Evolutionary conservation across 176 grass and related monocot genomes (phyloP), one percentile per base, ranked within the genome.

Genomic region (Aegilops umbellulata): DNA sequence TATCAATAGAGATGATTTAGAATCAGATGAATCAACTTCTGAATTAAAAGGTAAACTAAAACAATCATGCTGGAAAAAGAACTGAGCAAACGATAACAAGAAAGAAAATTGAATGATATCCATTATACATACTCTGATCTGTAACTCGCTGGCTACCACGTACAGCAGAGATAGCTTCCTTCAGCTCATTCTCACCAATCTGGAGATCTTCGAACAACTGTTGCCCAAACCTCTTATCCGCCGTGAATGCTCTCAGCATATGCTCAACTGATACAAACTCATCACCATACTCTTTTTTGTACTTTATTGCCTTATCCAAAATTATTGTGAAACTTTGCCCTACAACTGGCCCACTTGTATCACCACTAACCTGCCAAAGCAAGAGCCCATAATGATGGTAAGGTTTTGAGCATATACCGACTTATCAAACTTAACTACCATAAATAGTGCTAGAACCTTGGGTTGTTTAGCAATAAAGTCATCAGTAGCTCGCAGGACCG

Each of bases 221-320:
- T 44, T 98, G 93, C 17, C 96, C 96, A 87, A 98, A 98, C 84
- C 93, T 94, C 76, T 94, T 92, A 85, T 98, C 96, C 60, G 81
- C 85, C 76, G 51, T 53, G 80, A 98, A 98, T 85, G 91, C 89
- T 57, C 80, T 84, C 65, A 98, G 30, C 74, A 95, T 84, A 82
- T 98, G 96, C 82, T 98, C 96, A 69, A 95, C 93, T 82, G 93
- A 95, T 58, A 95, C 80, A 86, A 95, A 95, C 22, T 98, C 96
- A 60, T 98, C 96, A 72, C 87, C 78, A 90, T 91, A 94, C 66
- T 98, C 91, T 5, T 94, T 98, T 69, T 94, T 94, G 80, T 89
- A 77, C 76, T 92, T 98, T 81, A 85, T 94, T 55, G 96, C 93
- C 72, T 70, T 91, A 71, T 92, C 90, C 84, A 98, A 84, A 46